These are phyloP conservation scores for Zoysia japonica DNA, from an alignment of 176 grass and related monocot genomes.

Conservation along the genomic window DNA sequence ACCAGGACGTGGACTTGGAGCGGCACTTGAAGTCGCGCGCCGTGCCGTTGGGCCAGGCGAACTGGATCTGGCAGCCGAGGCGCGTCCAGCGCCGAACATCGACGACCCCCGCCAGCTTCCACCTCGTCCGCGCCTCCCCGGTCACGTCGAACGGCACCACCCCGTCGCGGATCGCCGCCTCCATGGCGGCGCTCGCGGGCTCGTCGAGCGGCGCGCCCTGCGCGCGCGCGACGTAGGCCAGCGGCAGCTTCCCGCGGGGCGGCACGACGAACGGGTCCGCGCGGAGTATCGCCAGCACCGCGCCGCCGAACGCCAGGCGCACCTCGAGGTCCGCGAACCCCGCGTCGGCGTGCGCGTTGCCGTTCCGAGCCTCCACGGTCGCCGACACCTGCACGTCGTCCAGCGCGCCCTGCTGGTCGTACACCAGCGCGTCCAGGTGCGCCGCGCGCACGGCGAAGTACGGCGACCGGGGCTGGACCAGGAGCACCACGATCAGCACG, in stretches of 20 bases:
- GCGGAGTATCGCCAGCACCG: constrained; percentile 50
- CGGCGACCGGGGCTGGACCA: constrained; percentile 48
- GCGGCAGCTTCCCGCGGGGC: constrained; percentile 31
- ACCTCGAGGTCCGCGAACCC: constrained; percentile 50
- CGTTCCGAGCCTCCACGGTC: constrained; percentile 52
- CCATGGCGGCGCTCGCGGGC: constrained; percentile 43
- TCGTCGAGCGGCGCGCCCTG: constrained; percentile 43
- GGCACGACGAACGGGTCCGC: constrained; percentile 48
- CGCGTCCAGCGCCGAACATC: constrained; percentile 48
- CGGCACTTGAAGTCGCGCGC: constrained; percentile 42
- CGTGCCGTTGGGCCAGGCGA: constrained; percentile 57
- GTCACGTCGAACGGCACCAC: constrained; percentile 61
- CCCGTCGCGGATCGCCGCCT: constrained; percentile 44
- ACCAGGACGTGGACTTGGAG: constrained; percentile 45
- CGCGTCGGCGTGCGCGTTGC: constrained; percentile 43
- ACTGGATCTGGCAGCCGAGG: constrained; percentile 49
- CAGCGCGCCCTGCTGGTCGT: constrained; percentile 56
- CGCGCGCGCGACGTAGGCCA: constrained; percentile 58
- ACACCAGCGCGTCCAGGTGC: constrained; percentile 45
- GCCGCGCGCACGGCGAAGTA: constrained; percentile 51
- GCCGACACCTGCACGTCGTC: constrained; percentile 45
- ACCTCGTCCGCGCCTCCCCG: constrained; percentile 52
- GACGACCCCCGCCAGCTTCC: constrained; percentile 51
- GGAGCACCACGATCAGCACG: constrained; percentile 46
- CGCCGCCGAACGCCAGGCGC: constrained; percentile 47